These are phyloP conservation scores for Fusarium sp. DNA, from an alignment of 2,329 filamentous ascomycete genomes.

Conservation along the genomic window DNA sequence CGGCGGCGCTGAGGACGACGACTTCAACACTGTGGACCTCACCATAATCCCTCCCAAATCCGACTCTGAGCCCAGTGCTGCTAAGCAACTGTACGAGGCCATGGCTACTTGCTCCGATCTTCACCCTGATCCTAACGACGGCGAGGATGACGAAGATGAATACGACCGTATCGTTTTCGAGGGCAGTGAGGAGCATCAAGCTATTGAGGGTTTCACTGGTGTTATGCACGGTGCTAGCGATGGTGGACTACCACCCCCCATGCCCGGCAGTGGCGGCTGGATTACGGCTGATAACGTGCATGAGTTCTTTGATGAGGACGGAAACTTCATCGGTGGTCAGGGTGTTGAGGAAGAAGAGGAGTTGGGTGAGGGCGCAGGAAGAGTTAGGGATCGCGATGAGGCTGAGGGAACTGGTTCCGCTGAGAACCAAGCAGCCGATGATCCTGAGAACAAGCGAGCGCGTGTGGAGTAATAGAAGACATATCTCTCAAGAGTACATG, in stretches of 20 bases:
- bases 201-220: conserved; percentile 67
- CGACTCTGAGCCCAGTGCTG: conserved; percentile 37
- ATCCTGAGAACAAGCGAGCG: conserved; percentile 60
- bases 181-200: conserved; percentile 59
- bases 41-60: conserved; percentile 67
- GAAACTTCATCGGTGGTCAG: conserved; percentile 73
- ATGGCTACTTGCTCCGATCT: conserved; percentile 80
- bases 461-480: conserved; percentile 55
- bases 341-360: conserved; percentile 57
- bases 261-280: conserved; percentile 82
- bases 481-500: conserved; percentile 6
- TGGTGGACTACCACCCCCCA: conserved; percentile 70
- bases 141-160: conserved; percentile 67
- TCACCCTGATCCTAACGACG: conserved; percentile 75
- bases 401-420: conserved; percentile 60
- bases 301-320: conserved; percentile 83
- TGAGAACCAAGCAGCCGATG: conserved; percentile 53
- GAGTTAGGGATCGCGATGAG: conserved; percentile 65
- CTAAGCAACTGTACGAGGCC: conserved; percentile 69
- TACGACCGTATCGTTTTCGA: conserved; percentile 69
- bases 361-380: conserved; percentile 73
- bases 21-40: conserved; percentile 73
- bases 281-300: conserved; percentile 93
- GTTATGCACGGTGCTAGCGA: conserved; percentile 61
- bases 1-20: conserved; percentile 68